These are phyloP conservation scores for Stentor coeruleus DNA, from an alignment of 73 alveolate genomes.

Conservation along the genomic window DNA sequence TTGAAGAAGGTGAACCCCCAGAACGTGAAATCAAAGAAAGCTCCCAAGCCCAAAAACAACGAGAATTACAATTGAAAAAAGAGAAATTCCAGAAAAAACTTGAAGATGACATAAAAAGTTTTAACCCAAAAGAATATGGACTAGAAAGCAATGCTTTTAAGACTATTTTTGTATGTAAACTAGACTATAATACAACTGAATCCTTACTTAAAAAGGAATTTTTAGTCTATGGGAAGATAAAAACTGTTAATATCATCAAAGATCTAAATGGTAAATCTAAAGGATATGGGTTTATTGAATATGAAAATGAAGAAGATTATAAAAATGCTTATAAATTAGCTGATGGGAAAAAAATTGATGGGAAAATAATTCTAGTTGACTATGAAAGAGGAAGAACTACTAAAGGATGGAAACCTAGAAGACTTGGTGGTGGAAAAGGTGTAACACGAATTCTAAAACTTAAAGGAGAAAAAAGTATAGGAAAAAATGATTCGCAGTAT, in stretches of 20 bases:
- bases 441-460: conserved; percentile 28
- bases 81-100: conserved; percentile 38
- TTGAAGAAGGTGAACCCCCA: conserved; percentile 68
- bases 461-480: not conserved
- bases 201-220: conserved; percentile 67
- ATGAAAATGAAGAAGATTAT: conserved; percentile 68
- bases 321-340: conserved; percentile 72
- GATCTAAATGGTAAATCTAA: conserved; percentile 81
- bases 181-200: conserved; percentile 79
- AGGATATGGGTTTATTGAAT: conserved; percentile 96
- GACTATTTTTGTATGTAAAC: conserved; percentile 79
- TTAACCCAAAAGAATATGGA: conserved; percentile 67
- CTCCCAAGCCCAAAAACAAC: conserved; percentile 47
- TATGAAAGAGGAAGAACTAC: conserved; percentile 86
- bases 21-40: conserved; percentile 40
- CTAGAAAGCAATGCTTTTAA: conserved; percentile 75
- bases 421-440: conserved; percentile 93
- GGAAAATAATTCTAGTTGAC: conserved; percentile 82
- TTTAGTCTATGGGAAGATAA: conserved; percentile 81
- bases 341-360: conserved; percentile 84
- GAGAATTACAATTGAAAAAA: conserved; percentile 48
- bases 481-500: too few relatives aligned
- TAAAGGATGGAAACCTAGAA: conserved; percentile 72
- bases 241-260: conserved; percentile 65
- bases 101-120: conserved; percentile 51